Conservation (phyloP, 352 stramenopile species). For the Globisporangium viniferum region DNA sequence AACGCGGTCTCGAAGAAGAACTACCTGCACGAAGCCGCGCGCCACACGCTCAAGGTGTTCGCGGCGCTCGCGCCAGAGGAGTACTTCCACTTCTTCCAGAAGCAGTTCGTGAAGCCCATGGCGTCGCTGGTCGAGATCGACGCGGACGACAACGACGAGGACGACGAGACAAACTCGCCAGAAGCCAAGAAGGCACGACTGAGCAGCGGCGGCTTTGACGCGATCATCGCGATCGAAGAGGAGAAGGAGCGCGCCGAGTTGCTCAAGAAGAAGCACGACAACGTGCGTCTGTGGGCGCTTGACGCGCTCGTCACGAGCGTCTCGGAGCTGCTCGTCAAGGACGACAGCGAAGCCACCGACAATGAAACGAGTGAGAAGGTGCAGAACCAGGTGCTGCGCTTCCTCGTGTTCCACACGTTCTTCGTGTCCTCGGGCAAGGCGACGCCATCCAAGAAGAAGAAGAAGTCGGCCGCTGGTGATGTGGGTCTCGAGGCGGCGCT, state of each 20-base stretch:
- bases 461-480: constrained; percentile 36
- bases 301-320: constrained; percentile 57
- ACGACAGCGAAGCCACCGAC: constrained; percentile 20
- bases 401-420: constrained; percentile 73
- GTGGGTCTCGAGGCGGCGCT: constrained; percentile 19
- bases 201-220: constrained; percentile 53
- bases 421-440: constrained; percentile 32
- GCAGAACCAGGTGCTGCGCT: constrained; percentile 46
- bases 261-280: constrained; percentile 49
- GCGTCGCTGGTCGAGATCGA: constrained; percentile 46
- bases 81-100: constrained; percentile 72
- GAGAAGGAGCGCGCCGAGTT: constrained; percentile 68
- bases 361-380: constrained; percentile 18
- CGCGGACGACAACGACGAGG: constrained; percentile 27
- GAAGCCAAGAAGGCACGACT: constrained; percentile 32
- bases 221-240: constrained; percentile 73
- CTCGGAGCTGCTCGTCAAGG: constrained; percentile 32
- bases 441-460: constrained; percentile 48
- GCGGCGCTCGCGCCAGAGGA: constrained; percentile 40
- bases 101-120: constrained; percentile 64
- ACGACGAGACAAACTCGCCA: constrained; percentile 27
- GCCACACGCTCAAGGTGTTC: constrained; percentile 66
- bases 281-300: constrained; percentile 70
- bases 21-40: constrained; percentile 77
- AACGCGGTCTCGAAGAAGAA: constrained; percentile 80